These are phyloP conservation scores for Paxillus rubicundulus DNA, from an alignment of 768 basidiomycete species.

Conservation along the genomic window DNA sequence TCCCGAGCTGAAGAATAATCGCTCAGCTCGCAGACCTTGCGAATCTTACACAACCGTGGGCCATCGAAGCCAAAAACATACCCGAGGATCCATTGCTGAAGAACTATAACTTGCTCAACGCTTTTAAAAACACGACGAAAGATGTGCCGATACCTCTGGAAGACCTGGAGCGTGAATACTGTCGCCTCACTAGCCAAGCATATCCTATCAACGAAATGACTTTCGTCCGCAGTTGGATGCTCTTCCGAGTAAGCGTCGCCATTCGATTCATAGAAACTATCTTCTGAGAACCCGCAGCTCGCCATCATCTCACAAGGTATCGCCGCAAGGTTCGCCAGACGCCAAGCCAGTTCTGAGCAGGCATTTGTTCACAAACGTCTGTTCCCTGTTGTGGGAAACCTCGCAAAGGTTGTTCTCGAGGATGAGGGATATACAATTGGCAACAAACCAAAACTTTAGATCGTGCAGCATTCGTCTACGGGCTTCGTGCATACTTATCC, in stretches of 20 bases:
- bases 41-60: conserved; percentile 87
- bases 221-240: conserved; percentile 84
- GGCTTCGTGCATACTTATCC: conserved; percentile 8
- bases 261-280: background rate
- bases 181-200: conserved; percentile 56
- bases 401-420: conserved; percentile 61
- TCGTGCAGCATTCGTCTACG: background rate
- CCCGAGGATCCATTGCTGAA: conserved; percentile 23
- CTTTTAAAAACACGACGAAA: conserved; percentile 60
- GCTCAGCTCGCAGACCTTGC: conserved; percentile 80
- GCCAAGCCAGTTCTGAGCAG: conserved; percentile 86
- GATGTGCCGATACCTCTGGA: conserved; percentile 64
- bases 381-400: conserved; percentile 61
- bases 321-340: conserved; percentile 77
- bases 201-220: conserved; percentile 79
- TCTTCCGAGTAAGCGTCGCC: conserved; percentile 60
- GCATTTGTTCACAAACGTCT: conserved; percentile 46
- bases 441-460: conserved; percentile 27
- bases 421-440: conserved; percentile 42
- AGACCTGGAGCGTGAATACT: conserved; percentile 81
- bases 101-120: conserved; percentile 37
- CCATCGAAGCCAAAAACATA: conserved; percentile 45
- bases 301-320: conserved; percentile 88
- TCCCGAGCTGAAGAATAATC: background rate
- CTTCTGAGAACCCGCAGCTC: conserved; percentile 40